Conservation (phyloP, 1,284 basidiomycete species). For the Pseudozyma thailandica region DNA sequence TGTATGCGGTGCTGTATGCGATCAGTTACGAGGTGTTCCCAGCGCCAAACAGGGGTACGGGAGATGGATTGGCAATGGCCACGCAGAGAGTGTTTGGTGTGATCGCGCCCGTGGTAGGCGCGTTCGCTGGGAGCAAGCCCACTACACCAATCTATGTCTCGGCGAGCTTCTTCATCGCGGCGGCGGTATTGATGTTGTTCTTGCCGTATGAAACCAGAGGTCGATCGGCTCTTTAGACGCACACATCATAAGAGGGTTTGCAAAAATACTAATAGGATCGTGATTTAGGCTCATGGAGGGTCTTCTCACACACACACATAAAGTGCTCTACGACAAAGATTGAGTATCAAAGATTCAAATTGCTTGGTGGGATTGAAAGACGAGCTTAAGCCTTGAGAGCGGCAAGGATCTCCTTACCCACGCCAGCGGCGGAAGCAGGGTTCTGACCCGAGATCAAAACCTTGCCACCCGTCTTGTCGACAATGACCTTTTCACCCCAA, state of each 20-base stretch:
- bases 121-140: conserved; percentile 70
- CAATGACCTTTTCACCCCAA: conserved; percentile 73
- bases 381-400: conserved; percentile 48
- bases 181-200: conserved; percentile 75
- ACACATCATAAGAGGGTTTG: background rate
- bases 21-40: conserved; percentile 76
- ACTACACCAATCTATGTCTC: conserved; percentile 78
- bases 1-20: conserved; percentile 80
- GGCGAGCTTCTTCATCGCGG: conserved; percentile 75
- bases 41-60: conserved; percentile 77
- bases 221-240: conserved; percentile 18
- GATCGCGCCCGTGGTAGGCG: conserved; percentile 76
- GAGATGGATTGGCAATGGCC: conserved; percentile 76
- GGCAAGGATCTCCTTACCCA: conserved; percentile 47
- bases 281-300: too few species aligned
- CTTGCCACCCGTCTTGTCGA: conserved; percentile 53
- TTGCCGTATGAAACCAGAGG: conserved; percentile 76
- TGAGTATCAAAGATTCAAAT: background rate
- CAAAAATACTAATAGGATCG: too few species aligned
- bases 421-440: conserved; percentile 42
- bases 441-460: conserved; percentile 70
- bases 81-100: conserved; percentile 76
- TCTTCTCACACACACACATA: too few species aligned
- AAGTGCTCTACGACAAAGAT: too few species aligned
- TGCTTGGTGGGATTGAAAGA: too few species aligned